These are phyloP conservation scores for Populus davidiana DNA, from an alignment of 345 rosid genomes.

Conservation along the genomic window DNA sequence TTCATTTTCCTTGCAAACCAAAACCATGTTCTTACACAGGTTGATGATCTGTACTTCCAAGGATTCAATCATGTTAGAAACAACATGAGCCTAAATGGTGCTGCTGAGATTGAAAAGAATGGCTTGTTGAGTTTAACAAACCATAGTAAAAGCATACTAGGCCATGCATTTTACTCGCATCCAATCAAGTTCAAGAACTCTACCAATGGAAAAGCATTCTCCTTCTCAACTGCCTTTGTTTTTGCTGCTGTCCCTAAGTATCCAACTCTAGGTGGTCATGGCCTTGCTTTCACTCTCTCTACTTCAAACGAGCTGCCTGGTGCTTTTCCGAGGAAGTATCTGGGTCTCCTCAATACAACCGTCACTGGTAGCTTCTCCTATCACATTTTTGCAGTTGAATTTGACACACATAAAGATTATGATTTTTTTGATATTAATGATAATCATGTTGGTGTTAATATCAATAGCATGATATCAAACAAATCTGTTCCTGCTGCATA, in stretches of 20 bases:
- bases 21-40: constrained; percentile 12
- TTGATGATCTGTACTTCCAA: constrained; percentile 12
- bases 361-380: background rate
- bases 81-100: constrained; percentile 31
- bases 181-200: background rate
- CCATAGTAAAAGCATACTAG: background rate
- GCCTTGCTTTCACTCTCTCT: background rate
- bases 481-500: constrained; percentile 41
- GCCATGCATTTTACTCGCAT: background rate
- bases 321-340: background rate
- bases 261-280: background rate
- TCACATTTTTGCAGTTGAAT: background rate
- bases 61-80: constrained; percentile 8
- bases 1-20: constrained; percentile 7
- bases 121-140: background rate
- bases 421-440: background rate
- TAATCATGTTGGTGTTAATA: background rate
- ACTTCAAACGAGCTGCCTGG: background rate
- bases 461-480: background rate
- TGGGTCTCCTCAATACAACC: background rate
- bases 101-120: background rate
- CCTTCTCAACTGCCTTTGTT: background rate
- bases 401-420: background rate
- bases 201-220: background rate
- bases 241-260: background rate